A percentile compares a stretch with the other conserved stretches of the same genome.
These are phyloP conservation scores for Ophiostoma ips DNA, from an alignment of 2,329 filamentous ascomycete species.

Conservation along the genomic window DNA sequence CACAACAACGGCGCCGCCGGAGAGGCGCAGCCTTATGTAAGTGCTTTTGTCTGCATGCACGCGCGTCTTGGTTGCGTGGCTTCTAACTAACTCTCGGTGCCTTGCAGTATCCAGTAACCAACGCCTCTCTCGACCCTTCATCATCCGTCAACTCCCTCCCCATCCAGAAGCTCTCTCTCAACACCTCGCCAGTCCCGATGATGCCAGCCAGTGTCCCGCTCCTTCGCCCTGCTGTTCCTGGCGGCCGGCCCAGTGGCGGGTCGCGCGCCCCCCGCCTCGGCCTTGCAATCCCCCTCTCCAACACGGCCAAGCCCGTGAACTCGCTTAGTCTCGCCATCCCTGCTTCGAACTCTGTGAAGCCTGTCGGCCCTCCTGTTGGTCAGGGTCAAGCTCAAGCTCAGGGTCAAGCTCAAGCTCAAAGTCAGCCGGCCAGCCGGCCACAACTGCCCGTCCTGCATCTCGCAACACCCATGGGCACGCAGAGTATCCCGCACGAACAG, in stretches of 20 bases:
- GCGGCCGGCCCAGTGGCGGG: slow-evolving; percentile 33
- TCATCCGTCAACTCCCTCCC: neutral
- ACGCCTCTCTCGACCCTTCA: slow-evolving; percentile 1
- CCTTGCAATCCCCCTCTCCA: slow-evolving; percentile 78
- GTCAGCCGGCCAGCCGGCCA: slow-evolving; percentile 32
- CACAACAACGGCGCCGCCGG: slow-evolving; percentile 8
- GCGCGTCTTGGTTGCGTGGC: neutral
- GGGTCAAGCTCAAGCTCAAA: no score
- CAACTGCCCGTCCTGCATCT: slow-evolving; percentile 68
- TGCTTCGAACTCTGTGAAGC: slow-evolving; percentile 67
- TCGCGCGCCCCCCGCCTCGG: slow-evolving; percentile 64
- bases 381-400: no score
- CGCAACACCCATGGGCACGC: slow-evolving; percentile 77
- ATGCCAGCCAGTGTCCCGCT: slow-evolving; percentile 70
- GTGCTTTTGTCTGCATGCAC: neutral
- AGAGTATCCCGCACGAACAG: slow-evolving; percentile 56
- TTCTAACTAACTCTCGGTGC: neutral
- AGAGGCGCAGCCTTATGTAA: slow-evolving; percentile 8
- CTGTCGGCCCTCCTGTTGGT: slow-evolving; percentile 48
- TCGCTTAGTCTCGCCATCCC: slow-evolving; percentile 64
- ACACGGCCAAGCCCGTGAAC: slow-evolving; percentile 63
- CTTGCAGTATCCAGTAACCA: neutral
- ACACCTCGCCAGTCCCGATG: slow-evolving; percentile 30
- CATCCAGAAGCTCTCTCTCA: slow-evolving; percentile 13
- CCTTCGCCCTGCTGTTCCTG: slow-evolving; percentile 67